Evolutionary conservation across 2,329 filamentous ascomycete species (phyloP), one percentile per base, ranked within the genome.

Genomic region (Pseudogymnoascus sp.): DNA sequence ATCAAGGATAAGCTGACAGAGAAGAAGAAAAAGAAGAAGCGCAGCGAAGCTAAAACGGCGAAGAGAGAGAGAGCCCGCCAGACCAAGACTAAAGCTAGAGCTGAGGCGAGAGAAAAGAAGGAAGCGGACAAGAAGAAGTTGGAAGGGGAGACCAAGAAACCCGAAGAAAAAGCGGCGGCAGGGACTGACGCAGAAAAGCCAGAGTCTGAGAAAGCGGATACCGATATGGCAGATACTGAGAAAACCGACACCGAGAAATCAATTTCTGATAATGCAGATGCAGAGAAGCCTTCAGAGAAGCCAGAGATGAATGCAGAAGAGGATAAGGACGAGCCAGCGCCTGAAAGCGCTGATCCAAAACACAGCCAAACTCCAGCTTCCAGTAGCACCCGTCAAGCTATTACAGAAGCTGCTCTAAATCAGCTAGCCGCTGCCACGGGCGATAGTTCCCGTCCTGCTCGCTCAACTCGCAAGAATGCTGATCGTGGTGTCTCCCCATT

Each of bases 21-120:
- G n/a, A 75, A 78, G 65, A 83, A 82, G 78, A 78, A 82, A 72
- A 78, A 76, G 70, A 73, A 81, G 1, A 78, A 79, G 35, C 66
- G 73, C 9, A 74, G 70, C 60, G 72, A 75, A 56, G 73, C 76
- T 26, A 72, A 71, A 3, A 78, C 77, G 70, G 73, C 74, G 59
- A 75, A 80, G 46, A 71, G 72, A 40, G 75, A 76, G 65, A 75
- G 77, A 64, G 72, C 71, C 40, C 71, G 71, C 56, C 65, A 68
- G 10, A 73, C 75, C 23, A 73, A 79, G 64, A 74, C 69, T 11
- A 74, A 76, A 26, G 75, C 75, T 7, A 73, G 78, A 44, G 74
- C 77, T n/a, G 75, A 75, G 53, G 66, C 70, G 15, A 68, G 68
- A 71, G 59, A 76, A 72, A 72, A 77, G 73, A 70, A 75, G 42